Conservation (phyloP, 148 eudicot species). For the Vaccinium vitisidaea region DNA sequence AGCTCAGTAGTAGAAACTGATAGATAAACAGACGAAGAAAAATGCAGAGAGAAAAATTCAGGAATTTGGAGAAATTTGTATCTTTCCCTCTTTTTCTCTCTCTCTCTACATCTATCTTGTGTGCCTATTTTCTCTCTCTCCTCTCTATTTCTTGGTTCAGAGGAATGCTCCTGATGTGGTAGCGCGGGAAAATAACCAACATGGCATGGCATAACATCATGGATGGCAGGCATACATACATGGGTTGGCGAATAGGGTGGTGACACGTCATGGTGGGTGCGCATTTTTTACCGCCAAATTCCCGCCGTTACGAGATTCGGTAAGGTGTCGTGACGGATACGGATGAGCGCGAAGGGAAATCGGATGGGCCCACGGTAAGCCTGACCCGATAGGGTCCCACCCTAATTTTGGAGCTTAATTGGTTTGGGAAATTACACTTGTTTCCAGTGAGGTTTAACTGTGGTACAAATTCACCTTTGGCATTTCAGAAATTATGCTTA, state of each 20-base stretch:
- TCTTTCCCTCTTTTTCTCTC: neutral
- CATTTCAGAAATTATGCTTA: neutral
- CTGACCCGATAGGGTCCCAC: neutral
- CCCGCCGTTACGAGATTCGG: neutral
- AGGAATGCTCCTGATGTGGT: conserved; percentile 13
- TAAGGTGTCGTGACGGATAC: neutral
- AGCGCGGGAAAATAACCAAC: conserved; percentile 31
- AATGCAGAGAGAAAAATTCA: neutral
- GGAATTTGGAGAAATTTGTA: neutral
- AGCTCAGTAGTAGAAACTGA: neutral
- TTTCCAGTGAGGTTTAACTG: too few species aligned
- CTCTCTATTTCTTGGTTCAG: neutral
- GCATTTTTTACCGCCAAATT: conserved; percentile 10
- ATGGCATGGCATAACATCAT: conserved; percentile 13
- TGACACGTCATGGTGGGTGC: neutral
- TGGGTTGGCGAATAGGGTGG: neutral
- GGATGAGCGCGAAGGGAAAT: neutral
- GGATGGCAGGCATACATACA: conserved; percentile 4
- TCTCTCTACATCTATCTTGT: neutral
- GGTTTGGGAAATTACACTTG: neutral
- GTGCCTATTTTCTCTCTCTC: neutral
- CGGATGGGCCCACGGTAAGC: too few species aligned
- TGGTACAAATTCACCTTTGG: neutral
- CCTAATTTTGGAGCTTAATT: neutral
- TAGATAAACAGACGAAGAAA: neutral